Percentiles rank a stretch among this genome's conserved stretches.
These are phyloP conservation scores for Allomyces macrogynus DNA, from an alignment of 192 early-diverging fungal genomes.

Conservation along the genomic window DNA sequence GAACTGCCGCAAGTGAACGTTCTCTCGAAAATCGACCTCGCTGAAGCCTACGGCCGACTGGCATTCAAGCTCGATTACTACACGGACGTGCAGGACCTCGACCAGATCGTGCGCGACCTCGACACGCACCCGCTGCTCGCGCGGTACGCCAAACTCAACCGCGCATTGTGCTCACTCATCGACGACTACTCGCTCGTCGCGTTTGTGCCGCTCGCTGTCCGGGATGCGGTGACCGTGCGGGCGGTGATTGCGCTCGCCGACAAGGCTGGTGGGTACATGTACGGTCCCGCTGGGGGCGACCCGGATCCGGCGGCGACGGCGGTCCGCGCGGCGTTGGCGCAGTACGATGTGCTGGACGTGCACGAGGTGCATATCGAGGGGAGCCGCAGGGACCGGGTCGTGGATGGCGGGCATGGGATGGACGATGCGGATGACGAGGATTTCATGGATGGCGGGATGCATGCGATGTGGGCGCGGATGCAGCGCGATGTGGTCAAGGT, in stretches of 20 bases:
- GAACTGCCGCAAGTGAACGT: constrained; percentile 32
- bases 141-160: constrained; percentile 50
- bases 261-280: background rate
- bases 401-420: no score
- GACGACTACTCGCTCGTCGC: constrained; percentile 82
- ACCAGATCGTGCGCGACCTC: constrained; percentile 54
- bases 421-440: no score
- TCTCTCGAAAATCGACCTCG: constrained; percentile 30
- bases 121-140: constrained; percentile 46
- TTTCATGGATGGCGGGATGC: no score
- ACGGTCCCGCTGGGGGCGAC: background rate
- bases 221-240: background rate
- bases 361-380: no score
- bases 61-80: constrained; percentile 86
- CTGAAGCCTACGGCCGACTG: constrained; percentile 46
- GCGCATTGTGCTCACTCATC: constrained; percentile 70
- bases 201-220: constrained; percentile 61
- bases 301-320: background rate
- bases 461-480: no score
- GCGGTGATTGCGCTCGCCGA: background rate
- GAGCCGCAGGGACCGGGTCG: no score
- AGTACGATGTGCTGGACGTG: background rate
- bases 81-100: constrained; percentile 80
- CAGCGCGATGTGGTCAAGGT: no score
- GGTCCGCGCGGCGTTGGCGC: background rate